phyloP scores from a whole-genome alignment of 441 rosid genomes.

The Dalechampia spathulata region DNA sequence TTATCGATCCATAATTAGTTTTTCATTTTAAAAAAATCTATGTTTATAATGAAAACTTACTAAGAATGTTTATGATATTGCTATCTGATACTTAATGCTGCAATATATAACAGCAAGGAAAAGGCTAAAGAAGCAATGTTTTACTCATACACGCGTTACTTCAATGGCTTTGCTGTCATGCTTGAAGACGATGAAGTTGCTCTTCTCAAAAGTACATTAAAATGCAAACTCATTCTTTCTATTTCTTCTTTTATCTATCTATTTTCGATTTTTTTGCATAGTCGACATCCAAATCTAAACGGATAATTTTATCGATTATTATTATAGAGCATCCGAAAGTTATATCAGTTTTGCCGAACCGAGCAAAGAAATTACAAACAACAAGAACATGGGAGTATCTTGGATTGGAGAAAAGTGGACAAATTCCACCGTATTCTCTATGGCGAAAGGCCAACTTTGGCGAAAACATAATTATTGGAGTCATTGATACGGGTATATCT shows the following conservation, averaged over 20 bases:
- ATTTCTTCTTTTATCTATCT: too few species aligned
- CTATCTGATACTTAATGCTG: too few species aligned
- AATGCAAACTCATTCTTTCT: neutral
- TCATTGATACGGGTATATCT: constrained; percentile 41
- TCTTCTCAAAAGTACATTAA: constrained; percentile 30
- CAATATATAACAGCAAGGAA: neutral
- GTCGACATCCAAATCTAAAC: too few species aligned
- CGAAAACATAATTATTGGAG: constrained; percentile 41
- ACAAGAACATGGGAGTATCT: constrained; percentile 56
- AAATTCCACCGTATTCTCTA: constrained; percentile 17
- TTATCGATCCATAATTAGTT: too few species aligned
- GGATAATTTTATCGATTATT: too few species aligned
- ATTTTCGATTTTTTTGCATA: too few species aligned
- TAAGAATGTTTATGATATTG: too few species aligned
- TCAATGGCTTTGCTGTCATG: constrained; percentile 54
- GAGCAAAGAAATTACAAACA: constrained; percentile 36
- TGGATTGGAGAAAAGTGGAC: constrained; percentile 28
- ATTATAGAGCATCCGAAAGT: constrained; percentile 34
- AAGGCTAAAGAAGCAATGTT: constrained; percentile 32
- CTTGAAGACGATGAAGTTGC: constrained; percentile 45
- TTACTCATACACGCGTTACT: constrained; percentile 36
- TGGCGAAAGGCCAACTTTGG: constrained; percentile 43
- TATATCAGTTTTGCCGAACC: constrained; percentile 33
- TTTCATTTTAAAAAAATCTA: too few species aligned
- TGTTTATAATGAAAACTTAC: too few species aligned